Percentiles rank a stretch among this genome's conserved stretches.
Conservation (phyloP, 2,329 filamentous ascomycete species). For the Phoma herbarum region DNA sequence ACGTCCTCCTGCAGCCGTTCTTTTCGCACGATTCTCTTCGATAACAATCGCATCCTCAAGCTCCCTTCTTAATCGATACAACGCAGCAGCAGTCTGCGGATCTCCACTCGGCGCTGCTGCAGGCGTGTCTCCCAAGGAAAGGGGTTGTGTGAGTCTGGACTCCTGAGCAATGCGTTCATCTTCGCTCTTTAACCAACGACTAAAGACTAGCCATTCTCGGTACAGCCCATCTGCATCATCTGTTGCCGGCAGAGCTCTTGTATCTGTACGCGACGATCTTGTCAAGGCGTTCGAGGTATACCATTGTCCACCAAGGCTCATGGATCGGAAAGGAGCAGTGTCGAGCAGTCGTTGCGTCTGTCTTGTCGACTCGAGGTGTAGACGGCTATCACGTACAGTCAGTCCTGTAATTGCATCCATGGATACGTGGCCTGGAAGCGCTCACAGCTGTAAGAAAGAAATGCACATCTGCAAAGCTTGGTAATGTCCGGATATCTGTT, state of each 20-base stretch:
- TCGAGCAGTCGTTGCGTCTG: slow-evolving; percentile 30
- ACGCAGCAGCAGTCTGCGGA: slow-evolving; percentile 36
- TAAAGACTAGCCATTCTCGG: slow-evolving; percentile 44
- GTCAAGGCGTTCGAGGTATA: slow-evolving; percentile 37
- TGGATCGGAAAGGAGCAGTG: slow-evolving; percentile 24
- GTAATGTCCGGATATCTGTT: slow-evolving; percentile 42
- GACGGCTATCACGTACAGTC: slow-evolving; percentile 31
- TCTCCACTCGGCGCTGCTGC: slow-evolving; percentile 29
- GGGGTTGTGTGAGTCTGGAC: slow-evolving; percentile 26
- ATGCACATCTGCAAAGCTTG: slow-evolving; percentile 46
- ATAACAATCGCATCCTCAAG: slow-evolving; percentile 44
- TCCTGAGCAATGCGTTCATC: slow-evolving; percentile 40
- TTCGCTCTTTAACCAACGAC: slow-evolving; percentile 39
- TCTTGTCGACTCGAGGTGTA: slow-evolving; percentile 41
- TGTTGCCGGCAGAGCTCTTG: slow-evolving; percentile 34
- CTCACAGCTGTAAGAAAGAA: slow-evolving; percentile 43
- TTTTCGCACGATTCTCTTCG: slow-evolving; percentile 44
- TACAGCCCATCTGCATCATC: slow-evolving; percentile 43
- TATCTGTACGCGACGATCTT: slow-evolving; percentile 25
- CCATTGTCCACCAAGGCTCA: slow-evolving; percentile 38
- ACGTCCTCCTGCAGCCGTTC: slow-evolving; percentile 34
- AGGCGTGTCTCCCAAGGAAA: slow-evolving; percentile 36
- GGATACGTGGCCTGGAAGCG: not conserved
- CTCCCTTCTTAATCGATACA: slow-evolving; percentile 41
- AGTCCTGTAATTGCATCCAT: not conserved